Evolutionary conservation across 2,329 filamentous ascomycete genomes (phyloP).

Genomic region (Fusarium sp.): DNA sequence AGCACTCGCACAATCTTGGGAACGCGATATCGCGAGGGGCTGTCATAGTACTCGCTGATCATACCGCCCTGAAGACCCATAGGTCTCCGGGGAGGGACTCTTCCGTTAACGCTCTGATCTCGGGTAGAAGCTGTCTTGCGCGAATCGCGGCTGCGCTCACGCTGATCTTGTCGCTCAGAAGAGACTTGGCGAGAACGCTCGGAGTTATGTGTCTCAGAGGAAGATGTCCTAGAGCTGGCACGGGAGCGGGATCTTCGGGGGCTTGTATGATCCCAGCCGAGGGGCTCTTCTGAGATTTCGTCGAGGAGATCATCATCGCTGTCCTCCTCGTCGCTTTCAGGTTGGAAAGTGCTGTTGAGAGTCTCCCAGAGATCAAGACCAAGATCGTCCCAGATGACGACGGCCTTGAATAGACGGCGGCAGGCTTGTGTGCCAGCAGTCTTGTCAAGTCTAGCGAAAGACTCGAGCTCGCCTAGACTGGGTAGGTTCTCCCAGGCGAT

Average conservation of each 20-base stretch:
- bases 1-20: constrained; percentile 41
- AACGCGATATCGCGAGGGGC: constrained; percentile 39
- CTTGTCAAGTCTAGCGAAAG: constrained; percentile 51
- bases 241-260: constrained; percentile 29
- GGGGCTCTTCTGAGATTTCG: constrained; percentile 31
- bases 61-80: constrained; percentile 33
- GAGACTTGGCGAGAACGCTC: constrained; percentile 36
- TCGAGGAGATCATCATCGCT: constrained; percentile 33
- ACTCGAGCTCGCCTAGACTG: constrained; percentile 51
- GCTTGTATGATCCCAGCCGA: constrained; percentile 28
- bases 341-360: constrained; percentile 37
- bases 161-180: constrained; percentile 29
- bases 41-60: constrained; percentile 43
- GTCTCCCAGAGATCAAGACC: constrained; percentile 53
- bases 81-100: constrained; percentile 20
- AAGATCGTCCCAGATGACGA: constrained; percentile 55
- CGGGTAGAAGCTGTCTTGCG: constrained; percentile 17
- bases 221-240: constrained; percentile 33
- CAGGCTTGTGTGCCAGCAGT: constrained; percentile 53
- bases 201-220: constrained; percentile 29
- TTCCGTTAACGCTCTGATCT: constrained; percentile 26
- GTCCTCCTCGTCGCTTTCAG: constrained; percentile 14
- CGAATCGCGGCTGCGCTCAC: constrained; percentile 31
- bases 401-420: constrained; percentile 54
- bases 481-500: constrained; percentile 52